Evolutionary conservation across 2,329 filamentous ascomycete species (phyloP).

Genomic region (Coniochaeta sp.): DNA sequence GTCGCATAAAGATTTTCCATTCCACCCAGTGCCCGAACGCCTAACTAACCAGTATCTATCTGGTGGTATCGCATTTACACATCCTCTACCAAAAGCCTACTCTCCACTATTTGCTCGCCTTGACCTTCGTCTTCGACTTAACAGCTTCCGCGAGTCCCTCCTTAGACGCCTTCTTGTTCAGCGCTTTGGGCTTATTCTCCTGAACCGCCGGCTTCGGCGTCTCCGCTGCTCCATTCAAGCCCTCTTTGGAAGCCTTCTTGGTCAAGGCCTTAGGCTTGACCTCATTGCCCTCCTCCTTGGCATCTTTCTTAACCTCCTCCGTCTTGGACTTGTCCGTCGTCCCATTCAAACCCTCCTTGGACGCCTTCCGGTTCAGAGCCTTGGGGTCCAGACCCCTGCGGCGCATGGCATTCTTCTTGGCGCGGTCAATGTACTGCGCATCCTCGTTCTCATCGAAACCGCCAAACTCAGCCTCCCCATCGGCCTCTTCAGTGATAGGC

Average conservation of each 20-base stretch:
- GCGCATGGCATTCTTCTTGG: conserved; percentile 66
- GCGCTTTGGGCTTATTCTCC: conserved; percentile 13
- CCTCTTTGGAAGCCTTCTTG: conserved; percentile 14
- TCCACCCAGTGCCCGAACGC: background rate
- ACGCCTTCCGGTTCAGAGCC: conserved; percentile 33
- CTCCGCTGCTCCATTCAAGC: conserved; percentile 9
- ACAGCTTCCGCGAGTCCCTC: conserved; percentile 6
- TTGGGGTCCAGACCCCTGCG: conserved; percentile 68
- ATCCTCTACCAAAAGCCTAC: background rate
- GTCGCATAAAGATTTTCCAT: background rate
- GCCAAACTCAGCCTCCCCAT: conserved; percentile 50
- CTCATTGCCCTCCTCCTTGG: conserved; percentile 8
- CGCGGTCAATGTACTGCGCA: conserved; percentile 61
- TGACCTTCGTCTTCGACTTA: conserved; percentile 16
- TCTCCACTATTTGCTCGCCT: conserved; percentile 8
- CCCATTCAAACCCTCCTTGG: conserved; percentile 8
- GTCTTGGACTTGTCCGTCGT: conserved; percentile 1
- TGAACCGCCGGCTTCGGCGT: conserved; percentile 13
- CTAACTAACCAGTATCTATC: background rate
- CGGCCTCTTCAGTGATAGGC: conserved; percentile 46
- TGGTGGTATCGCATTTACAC: background rate
- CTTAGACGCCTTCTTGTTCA: conserved; percentile 13
- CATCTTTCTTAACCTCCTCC: conserved; percentile 9
- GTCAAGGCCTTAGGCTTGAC: conserved; percentile 4
- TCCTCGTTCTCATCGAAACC: conserved; percentile 72